Base-by-base conservation (phyloP, 805 yeast species). In the Barnettozyma salicaria region DNA sequence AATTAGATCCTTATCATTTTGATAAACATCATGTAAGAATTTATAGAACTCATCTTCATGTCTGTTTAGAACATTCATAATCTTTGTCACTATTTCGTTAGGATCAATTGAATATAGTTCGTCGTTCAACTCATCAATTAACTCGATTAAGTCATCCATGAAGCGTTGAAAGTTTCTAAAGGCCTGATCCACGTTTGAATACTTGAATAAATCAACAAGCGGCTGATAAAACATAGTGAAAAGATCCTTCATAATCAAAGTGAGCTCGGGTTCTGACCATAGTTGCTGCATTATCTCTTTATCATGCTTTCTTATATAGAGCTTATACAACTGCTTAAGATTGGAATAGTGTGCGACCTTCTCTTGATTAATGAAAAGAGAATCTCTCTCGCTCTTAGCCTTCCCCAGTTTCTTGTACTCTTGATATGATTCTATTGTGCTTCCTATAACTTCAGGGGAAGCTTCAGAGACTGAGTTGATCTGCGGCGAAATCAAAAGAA, bases 201-300 rank as follows among this genome's bases (percentile, higher is more conserved):
- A 68, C 42, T 75, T 74, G 63, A 84, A 80, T 1, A 85, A 67
- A 20, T 68, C 68, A 39, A 84, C 79, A 55, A 85, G 62, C 1
- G 94, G 92, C 44, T 79, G 80, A 54, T 82, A 84, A 44, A 84
- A 77, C 44, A 83, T 64, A 2, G 85, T 65, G 32, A 92, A 68
- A 20, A 87, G 65, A 32, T 84, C 85, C 46, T 82, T 82, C 40
- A 89, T 64, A 28, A 90, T 67, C 25, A 69, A 69, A n/a, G 88
- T 78, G 31, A 94, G 63, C 46, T 83, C 85, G 0, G 90, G 87
- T 49, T 89, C 95, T 31, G 76, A 77, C 95, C 96, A 86, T 29
- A 89, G 55, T 52, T 80, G 79, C 49, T 78, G 78, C 65, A 89
- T 60, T 29, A 81, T 62, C 39, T 77, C 75, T 55, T 86, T 88